A percentile compares a stretch with the other conserved stretches of the same genome.
These are phyloP conservation scores for Pyronema domesticum DNA, from an alignment of 495 filamentous ascomycete genomes.

Conservation along the genomic window DNA sequence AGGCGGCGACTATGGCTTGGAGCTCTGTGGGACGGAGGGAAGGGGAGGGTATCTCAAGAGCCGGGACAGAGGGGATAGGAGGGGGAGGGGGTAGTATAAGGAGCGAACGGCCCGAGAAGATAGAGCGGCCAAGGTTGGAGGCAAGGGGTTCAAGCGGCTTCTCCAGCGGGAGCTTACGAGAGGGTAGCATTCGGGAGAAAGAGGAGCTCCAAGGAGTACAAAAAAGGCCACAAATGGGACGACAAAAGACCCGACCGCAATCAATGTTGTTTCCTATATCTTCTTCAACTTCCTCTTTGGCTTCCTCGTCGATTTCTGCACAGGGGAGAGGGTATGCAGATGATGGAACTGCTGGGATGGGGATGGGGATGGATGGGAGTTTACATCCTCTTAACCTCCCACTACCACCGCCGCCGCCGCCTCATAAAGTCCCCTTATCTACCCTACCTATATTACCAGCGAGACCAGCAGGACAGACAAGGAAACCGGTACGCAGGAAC, in stretches of 20 bases:
- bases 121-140: neutral
- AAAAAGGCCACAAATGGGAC: neutral
- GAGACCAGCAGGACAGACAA: too few relatives aligned
- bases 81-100: neutral
- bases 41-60: constrained; percentile 3
- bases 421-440: neutral
- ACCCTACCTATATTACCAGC: too few relatives aligned
- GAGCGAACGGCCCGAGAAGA: neutral
- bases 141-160: too few relatives aligned
- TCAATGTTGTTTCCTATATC: neutral
- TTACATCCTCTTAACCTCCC: too few relatives aligned
- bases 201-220: neutral
- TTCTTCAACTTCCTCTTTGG: too few relatives aligned
- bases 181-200: neutral
- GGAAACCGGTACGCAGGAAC: neutral
- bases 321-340: too few relatives aligned
- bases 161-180: neutral
- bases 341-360: too few relatives aligned
- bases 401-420: neutral
- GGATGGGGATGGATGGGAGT: too few relatives aligned
- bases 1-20: constrained; percentile 82
- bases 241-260: neutral
- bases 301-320: too few relatives aligned
- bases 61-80: neutral
- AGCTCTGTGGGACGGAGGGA: constrained; percentile 32